Conservation (phyloP, 306 rosid genomes). For the Rubus idaeus region DNA sequence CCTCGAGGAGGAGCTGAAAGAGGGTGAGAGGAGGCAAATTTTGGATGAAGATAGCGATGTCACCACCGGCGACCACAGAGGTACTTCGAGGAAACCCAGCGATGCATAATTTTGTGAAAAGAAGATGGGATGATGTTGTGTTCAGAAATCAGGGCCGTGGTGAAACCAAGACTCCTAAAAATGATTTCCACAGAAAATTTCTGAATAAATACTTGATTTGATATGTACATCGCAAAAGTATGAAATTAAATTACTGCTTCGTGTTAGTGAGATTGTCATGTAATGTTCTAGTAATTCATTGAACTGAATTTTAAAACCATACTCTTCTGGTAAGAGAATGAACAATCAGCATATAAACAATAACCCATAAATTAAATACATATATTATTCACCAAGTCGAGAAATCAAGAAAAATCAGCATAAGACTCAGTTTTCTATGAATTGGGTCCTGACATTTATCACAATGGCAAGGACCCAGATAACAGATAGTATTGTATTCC, state of each 20-base stretch:
- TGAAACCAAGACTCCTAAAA: constrained; percentile 77
- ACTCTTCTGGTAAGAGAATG: neutral
- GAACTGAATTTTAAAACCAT: neutral
- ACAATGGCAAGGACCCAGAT: constrained; percentile 17
- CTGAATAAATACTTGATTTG: constrained; percentile 82
- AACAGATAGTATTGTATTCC: constrained; percentile 25
- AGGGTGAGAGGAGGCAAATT: constrained; percentile 78
- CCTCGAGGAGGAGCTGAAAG: constrained; percentile 80
- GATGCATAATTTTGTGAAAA: constrained; percentile 64
- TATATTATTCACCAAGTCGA: neutral
- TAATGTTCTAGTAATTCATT: neutral
- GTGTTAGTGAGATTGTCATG: neutral
- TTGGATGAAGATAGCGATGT: constrained; percentile 77
- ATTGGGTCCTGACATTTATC: constrained; percentile 19
- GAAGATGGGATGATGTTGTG: constrained; percentile 93
- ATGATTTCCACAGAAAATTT: constrained; percentile 82
- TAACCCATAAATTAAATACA: constrained; percentile 13
- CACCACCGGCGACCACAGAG: constrained; percentile 63
- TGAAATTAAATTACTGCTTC: neutral
- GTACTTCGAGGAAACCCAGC: constrained; percentile 68
- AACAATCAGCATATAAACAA: neutral
- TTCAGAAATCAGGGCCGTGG: constrained; percentile 91
- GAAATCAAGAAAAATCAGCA: constrained; percentile 15
- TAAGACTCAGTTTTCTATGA: constrained; percentile 3
- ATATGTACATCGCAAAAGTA: neutral